Evolutionary conservation across 192 early-diverging fungal genomes (phyloP), one percentile per base, ranked within the genome.

Genomic region (Spinellus fusiger): DNA sequence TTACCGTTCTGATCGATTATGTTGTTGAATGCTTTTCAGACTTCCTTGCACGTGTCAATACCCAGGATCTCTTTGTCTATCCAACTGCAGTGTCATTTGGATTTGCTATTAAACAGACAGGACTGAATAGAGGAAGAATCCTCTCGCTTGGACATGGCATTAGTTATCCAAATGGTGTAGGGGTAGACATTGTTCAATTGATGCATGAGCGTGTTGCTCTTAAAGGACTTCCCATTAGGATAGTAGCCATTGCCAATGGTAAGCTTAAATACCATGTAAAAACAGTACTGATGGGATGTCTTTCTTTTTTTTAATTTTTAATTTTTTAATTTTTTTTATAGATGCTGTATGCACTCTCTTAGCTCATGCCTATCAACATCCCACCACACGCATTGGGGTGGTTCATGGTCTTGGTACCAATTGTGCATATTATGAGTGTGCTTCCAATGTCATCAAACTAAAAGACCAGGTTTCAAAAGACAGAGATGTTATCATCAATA

Each of bases 351-450:
- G 95, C 29, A 91, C 95, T 1, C 77, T 95, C 56, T 77, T 94
- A 49, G 85, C 91, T 27, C 86, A 93, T 53, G 90, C 89, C 4
- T 95, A 95, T 79, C 72, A 75, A 51, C 76, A 88, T 65, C 84
- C 92, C 8, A 77, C 80, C 38, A 92, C 91, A 49, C 74, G 80
- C 54, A 73, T 94, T 59, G 93, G 89, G 48, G 87, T 93, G 15
- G 93, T 98, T 62, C 84, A 92, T 32, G 90, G 93, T 59, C 90
- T 92, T n/a, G 95, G 95, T 34, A 93, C 92, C 58, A 98, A 95
- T 60, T 91, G 92, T 50, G 92, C 67, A 56, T 80, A 84, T 87
- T 90, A 83, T 69, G 83, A 84, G 54, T 48, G 48, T 15, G 61
- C 37, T 34, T 60, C 53, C 35, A 79, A 68, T 67, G 76, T 68